A percentile compares a stretch with the other conserved stretches of the same genome.
Evolutionary conservation across 73 alveolate species (phyloP).

Genomic region (Paramecium pentaurelia): DNA sequence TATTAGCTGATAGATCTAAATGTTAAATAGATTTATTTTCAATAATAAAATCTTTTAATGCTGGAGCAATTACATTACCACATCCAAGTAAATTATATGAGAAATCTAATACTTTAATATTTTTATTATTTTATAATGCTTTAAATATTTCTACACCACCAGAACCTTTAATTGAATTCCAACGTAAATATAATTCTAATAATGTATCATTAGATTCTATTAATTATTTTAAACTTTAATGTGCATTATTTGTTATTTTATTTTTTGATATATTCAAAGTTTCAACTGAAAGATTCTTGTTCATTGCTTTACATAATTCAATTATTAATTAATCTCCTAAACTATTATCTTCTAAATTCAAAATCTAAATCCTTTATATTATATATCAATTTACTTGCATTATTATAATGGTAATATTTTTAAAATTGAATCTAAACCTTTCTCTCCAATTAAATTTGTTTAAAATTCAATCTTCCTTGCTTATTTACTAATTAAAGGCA

Average conservation of each 20-base stretch:
- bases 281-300: constrained; percentile 26
- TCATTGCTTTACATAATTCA: constrained; percentile 25
- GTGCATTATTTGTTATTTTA: not conserved
- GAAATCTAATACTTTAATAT: constrained; percentile 32
- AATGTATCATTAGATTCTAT: not conserved
- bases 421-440: not conserved
- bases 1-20: constrained; percentile 31
- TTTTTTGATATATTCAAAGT: constrained; percentile 32
- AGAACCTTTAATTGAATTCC: constrained; percentile 46
- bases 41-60: constrained; percentile 11
- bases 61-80: not conserved
- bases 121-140: constrained; percentile 5
- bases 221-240: not conserved
- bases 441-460: not conserved
- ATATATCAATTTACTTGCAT: not conserved
- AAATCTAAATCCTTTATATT: not conserved
- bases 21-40: constrained; percentile 39
- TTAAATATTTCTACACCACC: constrained; percentile 38
- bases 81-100: constrained; percentile 37
- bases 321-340: constrained; percentile 20
- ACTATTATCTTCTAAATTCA: constrained; percentile 44
- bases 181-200: constrained; percentile 35
- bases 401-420: not conserved
- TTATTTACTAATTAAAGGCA: constrained; percentile 38
- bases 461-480: constrained; percentile 39